phyloP scores from a whole-genome alignment of 306 rosid species.

The Psophocarpus tetragonolobus region DNA sequence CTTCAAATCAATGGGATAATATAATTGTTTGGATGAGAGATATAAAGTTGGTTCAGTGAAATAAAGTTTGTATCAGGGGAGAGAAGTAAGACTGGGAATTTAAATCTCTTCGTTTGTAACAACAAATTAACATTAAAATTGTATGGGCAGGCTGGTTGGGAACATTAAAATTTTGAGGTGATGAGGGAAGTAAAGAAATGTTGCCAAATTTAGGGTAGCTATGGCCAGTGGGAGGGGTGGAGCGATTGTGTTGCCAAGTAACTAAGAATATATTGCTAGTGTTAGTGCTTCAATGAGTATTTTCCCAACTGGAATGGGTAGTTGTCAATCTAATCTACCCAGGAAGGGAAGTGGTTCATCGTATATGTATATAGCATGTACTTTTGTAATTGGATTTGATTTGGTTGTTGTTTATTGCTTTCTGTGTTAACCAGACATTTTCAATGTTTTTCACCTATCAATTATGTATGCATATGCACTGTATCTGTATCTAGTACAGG shows the following conservation, averaged over 20 bases:
- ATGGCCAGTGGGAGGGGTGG: slow-evolving; percentile 47
- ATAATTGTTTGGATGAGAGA: no score
- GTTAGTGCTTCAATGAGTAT: slow-evolving; percentile 57
- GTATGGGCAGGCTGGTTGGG: slow-evolving; percentile 56
- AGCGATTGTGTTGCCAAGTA: slow-evolving; percentile 6
- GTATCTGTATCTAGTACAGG: neutral
- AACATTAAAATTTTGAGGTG: slow-evolving; percentile 12
- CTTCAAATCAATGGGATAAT: neutral
- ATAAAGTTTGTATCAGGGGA: no score
- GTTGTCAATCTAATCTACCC: slow-evolving; percentile 17
- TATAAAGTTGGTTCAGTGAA: no score
- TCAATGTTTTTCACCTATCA: neutral
- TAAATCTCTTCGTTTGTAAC: no score
- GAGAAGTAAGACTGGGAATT: no score
- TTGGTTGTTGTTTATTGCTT: slow-evolving; percentile 44
- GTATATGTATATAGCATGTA: slow-evolving; percentile 16
- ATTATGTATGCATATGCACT: neutral
- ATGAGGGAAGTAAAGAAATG: slow-evolving; percentile 26
- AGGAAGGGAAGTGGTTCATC: slow-evolving; percentile 30
- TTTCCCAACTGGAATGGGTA: slow-evolving; percentile 49
- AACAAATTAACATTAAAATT: no score
- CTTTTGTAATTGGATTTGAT: slow-evolving; percentile 63
- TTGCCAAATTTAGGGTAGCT: slow-evolving; percentile 37
- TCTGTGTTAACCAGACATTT: slow-evolving; percentile 27
- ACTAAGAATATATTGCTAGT: neutral